Evolutionary conservation across 2,329 filamentous ascomycete species (phyloP), one percentile per base, ranked within the genome.

Genomic region (Pyrenophora graminea): DNA sequence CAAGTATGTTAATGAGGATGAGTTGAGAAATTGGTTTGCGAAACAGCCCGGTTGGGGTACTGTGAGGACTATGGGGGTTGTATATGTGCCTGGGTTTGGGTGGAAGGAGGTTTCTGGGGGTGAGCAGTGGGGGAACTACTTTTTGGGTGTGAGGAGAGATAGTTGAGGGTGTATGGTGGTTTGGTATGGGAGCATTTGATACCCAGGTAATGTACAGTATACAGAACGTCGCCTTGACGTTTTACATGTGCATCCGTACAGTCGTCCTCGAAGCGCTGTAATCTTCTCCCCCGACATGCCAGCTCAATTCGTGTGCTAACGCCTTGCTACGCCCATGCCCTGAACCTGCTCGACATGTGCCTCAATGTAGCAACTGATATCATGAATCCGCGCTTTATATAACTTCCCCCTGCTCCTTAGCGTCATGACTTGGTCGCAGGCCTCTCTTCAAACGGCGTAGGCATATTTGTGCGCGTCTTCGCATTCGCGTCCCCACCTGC

Each of bases 91-190:
- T 0, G 91, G 90, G 0, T 50, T 96, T 38, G 94, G 94, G 3
- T 97, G 94, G 94, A 91, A 82, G 76, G 84, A 90, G 71, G 86
- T 97, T 4, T 73, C 76, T 19, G 89, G 90, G 2, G 89, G 91
- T 64, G 93, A 97, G 77, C 85, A 84, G 67, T 85, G 90, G 67
- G 93, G 93, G 8, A 99, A 99, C 73, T 99, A 97, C 76, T 97
- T 99, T 74, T 96, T 97, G 72, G 94, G 84, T 7, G 86, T 96
- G 37, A 84, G 86, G 75, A 87, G 79, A 69, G 62, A 48, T 30
- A 7, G 5, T 17, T 39, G 17, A 37, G 13, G 9, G 19, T 49
- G 46, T 31, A 39, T n/a, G 19, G 18, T 46, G n/a, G 21, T 48
- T 30, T 17, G n/a, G 19, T 33, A 42, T 36, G 40, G 40, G 13